phyloP scores from a whole-genome alignment of 2,329 filamentous ascomycete species.

The Apiospora hydei region DNA sequence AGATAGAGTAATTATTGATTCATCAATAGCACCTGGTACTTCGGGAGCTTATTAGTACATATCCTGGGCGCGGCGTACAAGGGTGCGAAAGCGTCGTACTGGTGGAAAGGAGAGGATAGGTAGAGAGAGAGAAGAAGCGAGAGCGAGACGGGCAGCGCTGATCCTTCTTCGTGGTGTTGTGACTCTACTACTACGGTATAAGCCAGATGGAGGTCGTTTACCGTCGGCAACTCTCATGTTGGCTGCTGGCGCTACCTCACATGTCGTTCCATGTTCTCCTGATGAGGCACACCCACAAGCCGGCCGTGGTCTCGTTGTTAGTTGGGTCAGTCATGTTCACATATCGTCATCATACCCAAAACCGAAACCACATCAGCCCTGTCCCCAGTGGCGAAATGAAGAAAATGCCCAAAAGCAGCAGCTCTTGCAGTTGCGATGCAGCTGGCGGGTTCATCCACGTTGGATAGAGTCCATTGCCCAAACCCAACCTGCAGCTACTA shows the following conservation, averaged over 20 bases:
- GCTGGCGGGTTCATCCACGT: neutral
- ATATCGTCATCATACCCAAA: neutral
- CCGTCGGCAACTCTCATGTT: neutral
- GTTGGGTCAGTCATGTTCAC: slow-evolving; percentile 5
- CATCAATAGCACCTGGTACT: neutral
- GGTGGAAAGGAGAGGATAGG: neutral
- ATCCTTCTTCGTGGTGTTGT: neutral
- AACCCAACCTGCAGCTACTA: neutral
- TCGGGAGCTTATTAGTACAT: neutral
- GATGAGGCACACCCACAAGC: neutral
- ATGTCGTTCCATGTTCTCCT: neutral
- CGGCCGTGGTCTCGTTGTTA: neutral
- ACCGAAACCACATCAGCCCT: neutral
- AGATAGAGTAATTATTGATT: neutral
- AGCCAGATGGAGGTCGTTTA: neutral
- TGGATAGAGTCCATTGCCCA: neutral
- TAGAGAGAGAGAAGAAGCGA: neutral
- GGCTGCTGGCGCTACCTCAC: neutral
- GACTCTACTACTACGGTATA: neutral
- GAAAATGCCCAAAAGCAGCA: neutral
- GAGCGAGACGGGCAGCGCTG: neutral
- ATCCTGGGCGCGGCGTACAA: neutral
- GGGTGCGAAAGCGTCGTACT: neutral
- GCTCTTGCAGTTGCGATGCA: neutral
- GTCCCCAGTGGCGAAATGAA: neutral